Conservation (phyloP, 768 basidiomycete genomes). For the Phallus indusiatus region DNA sequence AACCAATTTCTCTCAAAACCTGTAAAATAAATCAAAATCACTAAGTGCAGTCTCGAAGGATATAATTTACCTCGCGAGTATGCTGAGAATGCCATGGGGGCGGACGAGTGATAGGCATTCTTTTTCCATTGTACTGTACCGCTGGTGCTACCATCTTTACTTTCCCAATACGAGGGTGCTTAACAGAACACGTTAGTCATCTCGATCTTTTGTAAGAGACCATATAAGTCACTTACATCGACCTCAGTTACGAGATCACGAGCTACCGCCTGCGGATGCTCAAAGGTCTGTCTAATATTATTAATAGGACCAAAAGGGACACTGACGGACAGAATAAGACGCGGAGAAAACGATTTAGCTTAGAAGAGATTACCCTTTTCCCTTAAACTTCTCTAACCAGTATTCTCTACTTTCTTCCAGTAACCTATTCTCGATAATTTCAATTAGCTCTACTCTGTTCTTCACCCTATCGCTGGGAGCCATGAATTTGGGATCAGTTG, state of each 20-base stretch:
- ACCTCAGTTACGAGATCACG: conserved; percentile 68
- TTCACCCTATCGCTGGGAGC: conserved; percentile 70
- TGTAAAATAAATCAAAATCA: conserved; percentile 19
- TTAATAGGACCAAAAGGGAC: conserved; percentile 91
- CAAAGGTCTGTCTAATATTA: conserved; percentile 80
- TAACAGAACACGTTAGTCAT: conserved; percentile 1
- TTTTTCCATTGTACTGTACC: conserved; percentile 70
- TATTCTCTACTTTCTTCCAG: conserved; percentile 48
- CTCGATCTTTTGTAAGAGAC: background rate
- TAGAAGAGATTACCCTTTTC: conserved; percentile 58
- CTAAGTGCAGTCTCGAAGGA: conserved; percentile 21
- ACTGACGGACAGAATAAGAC: conserved; percentile 24
- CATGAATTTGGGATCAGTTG: conserved; percentile 50
- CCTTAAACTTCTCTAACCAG: conserved; percentile 70
- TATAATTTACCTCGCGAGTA: conserved; percentile 52
- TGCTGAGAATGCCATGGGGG: conserved; percentile 87
- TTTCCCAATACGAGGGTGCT: conserved; percentile 66
- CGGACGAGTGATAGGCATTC: conserved; percentile 64
- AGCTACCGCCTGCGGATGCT: conserved; percentile 78
- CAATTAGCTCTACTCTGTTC: conserved; percentile 61
- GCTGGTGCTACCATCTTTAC: conserved; percentile 76
- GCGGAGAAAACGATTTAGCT: conserved; percentile 5
- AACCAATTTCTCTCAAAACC: conserved; percentile 35
- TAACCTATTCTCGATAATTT: conserved; percentile 56
- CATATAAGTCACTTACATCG: conserved; percentile 40